Percentiles rank a stretch among this genome's conserved stretches.
These are phyloP conservation scores for Diphasiastrum complanatum DNA, from an alignment of 83 land plant genomes.

Conservation along the genomic window DNA sequence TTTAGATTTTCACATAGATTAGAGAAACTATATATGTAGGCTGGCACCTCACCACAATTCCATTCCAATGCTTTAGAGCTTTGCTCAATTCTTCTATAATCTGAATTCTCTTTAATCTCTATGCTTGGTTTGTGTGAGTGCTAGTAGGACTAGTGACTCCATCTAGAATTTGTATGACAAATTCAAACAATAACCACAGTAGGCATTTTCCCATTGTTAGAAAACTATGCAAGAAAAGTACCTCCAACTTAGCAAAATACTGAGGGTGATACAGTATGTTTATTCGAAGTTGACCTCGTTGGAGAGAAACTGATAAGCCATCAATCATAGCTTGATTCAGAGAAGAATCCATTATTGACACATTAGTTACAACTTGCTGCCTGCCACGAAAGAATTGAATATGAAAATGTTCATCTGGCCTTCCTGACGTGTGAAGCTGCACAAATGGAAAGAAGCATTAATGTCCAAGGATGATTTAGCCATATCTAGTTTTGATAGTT, in stretches of 20 bases:
- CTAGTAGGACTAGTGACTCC: too few relatives aligned
- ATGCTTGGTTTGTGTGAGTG: too few relatives aligned
- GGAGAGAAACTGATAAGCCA: constrained; percentile 51
- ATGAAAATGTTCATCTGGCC: constrained; percentile 79
- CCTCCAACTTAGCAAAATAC: constrained; percentile 76
- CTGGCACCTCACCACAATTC: too few relatives aligned
- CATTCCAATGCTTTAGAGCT: too few relatives aligned
- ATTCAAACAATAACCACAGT: too few relatives aligned
- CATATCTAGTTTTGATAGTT: too few relatives aligned
- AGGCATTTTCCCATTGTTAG: too few relatives aligned
- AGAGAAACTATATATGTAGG: too few relatives aligned
- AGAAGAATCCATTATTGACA: constrained; percentile 36
- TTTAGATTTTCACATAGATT: too few relatives aligned
- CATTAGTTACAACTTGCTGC: background rate
- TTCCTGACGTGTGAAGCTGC: constrained; percentile 83
- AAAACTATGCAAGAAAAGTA: constrained; percentile 21
- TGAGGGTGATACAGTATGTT: constrained; percentile 53
- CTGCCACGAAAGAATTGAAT: constrained; percentile 23
- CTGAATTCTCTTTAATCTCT: too few relatives aligned
- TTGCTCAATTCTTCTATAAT: too few relatives aligned
- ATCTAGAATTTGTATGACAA: too few relatives aligned
- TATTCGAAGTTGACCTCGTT: constrained; percentile 80
- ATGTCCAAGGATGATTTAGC: background rate
- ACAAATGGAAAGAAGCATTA: constrained; percentile 7
- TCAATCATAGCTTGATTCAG: constrained; percentile 27